Evolutionary conservation across 768 basidiomycete species (phyloP).

Genomic region (Pleurotus cornucopiae): DNA sequence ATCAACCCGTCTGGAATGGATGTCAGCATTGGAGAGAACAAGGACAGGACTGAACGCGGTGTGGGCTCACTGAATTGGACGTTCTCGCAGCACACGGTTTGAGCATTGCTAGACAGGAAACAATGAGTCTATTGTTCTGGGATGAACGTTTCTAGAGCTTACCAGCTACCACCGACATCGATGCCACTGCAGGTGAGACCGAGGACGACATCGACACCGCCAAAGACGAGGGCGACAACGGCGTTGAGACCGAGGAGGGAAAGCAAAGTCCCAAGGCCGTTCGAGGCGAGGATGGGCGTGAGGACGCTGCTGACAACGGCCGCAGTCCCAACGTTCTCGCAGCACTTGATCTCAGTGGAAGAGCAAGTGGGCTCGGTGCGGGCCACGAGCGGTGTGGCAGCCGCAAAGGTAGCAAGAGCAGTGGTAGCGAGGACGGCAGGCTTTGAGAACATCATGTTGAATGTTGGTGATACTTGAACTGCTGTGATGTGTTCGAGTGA

Average conservation of each 20-base stretch:
- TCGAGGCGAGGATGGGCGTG: neutral
- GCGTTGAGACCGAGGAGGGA: neutral
- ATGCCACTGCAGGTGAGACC: neutral
- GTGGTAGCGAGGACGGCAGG: neutral
- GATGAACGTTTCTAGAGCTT: neutral
- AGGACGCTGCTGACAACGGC: neutral
- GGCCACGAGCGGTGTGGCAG: neutral
- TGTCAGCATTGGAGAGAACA: too few relatives aligned
- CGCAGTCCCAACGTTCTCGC: neutral
- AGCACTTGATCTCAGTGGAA: neutral
- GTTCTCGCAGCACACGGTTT: conserved; percentile 4
- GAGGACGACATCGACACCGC: neutral
- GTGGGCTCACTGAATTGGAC: neutral
- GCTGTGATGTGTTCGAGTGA: neutral
- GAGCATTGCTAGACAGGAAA: neutral
- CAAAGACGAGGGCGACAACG: neutral
- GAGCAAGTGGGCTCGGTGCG: neutral
- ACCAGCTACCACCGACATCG: neutral
- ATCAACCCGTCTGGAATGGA: too few relatives aligned
- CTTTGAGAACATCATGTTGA: neutral
- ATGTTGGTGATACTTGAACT: neutral
- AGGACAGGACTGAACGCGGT: too few relatives aligned
- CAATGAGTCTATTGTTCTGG: neutral
- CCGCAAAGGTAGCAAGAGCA: neutral
- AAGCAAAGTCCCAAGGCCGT: neutral